Base-by-base conservation (phyloP, 768 basidiomycete species). In the Rhizopogon rudus region DNA sequence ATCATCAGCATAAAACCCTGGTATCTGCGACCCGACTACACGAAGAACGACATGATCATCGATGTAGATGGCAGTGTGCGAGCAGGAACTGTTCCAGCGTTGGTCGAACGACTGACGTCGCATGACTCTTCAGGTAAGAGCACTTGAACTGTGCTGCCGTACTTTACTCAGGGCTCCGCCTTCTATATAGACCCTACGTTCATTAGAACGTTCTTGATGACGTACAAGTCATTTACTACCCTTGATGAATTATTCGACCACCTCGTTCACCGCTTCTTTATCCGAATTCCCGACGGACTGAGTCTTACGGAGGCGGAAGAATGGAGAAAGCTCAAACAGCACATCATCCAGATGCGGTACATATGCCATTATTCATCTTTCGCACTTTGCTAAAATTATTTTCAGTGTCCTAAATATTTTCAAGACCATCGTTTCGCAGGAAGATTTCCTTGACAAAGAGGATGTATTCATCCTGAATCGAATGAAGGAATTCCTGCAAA, bases 181-280 rank as follows among this genome's bases (percentile, higher is more conserved):
- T 55, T 61, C 40, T 48, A 88, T 25, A 2, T 25, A 25, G 89
- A 97, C 69, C 80, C 86, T 0, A 81, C 81, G 6, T 96, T 88
- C 72, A 89, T 80, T 68, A 86, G 87, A 66, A 87, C 94, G 1
- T 98, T 98, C 80, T 72, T 98, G 60, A 87, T 97, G 83, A 97
- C 96, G 1, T 97, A 92, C 77, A 92, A 94, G 65, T 94, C 93
- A 1, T 98, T 98, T 71, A 91, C 91, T 14, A 86, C 85, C 5
- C 75, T 90, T 44, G 82, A 90, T 54, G 87, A 93, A 46, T 74
- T 98, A 9, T 87, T 96, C 53, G 86, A 92, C 56, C 77, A 88
- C 16, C 83, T 98, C 17, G 81, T 89, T 6, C 77, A 81, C 43
- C 84, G 96, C 16, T 98, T 93, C 72, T 77, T 80, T 62, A 86